Base-by-base conservation (phyloP, 352 stramenopile species). In the Halophytophthora batemanensis region DNA sequence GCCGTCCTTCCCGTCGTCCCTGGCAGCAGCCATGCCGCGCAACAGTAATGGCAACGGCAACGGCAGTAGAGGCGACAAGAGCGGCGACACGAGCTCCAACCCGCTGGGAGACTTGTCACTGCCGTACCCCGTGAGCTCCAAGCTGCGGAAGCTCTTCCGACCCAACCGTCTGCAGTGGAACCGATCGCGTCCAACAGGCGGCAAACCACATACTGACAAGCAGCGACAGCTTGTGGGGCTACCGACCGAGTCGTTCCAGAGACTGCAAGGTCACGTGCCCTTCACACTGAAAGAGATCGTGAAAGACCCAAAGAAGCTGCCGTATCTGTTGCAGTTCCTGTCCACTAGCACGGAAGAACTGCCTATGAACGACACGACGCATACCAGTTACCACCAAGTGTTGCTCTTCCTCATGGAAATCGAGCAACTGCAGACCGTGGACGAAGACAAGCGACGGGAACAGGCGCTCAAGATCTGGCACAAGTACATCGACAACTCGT, bases 211-310 rank as follows among this genome's bases (percentile, higher is more conserved):
- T 10, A 51, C 66, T 19, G 59, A 77, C 41, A 80, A 81, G 47
- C 69, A 76, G 37, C 60, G 63, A 10, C 75, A 84, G 17, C 48
- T 84, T 8, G 48, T 82, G 35, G 69, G 66, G 7, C 53, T 88
- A 33, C 73, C 80, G 19, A 65, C 62, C 1, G 71, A 64, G n/a
- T 88, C 71, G 34, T 87, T 87, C 64, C 69, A 89, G 56, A 68
- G 73, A 5, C 56, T 93, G 31, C 82, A 90, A 57, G 79, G 76
- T 44, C 81, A 93, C 60, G 74, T 90, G 49, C 83, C 78, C 6
- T 88, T 89, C 50, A 87, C 83, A 19, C 71, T 93, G 17, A 86
- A 91, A 41, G 81, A 93, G 48, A 85, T 94, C 46, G 80, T 93
- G 4, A 89, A 90, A 29, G 84, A 94, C 56, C 74, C 81, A 5